phyloP scores from a whole-genome alignment of 805 yeast genomes.

The Yamadazyma akitaensis region DNA sequence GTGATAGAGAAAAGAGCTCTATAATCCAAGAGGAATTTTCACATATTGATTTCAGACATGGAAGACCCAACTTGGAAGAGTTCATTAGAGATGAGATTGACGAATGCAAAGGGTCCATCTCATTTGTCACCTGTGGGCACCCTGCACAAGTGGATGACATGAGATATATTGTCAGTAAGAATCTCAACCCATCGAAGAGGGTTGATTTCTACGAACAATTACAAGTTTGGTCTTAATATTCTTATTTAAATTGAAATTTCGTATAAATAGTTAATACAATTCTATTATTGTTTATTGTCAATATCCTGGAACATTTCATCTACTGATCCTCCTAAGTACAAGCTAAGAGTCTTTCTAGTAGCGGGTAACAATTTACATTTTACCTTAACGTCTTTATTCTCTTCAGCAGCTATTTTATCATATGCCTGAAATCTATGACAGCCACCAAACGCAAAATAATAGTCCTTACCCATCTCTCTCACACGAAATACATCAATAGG shows the following conservation, averaged over 20 bases:
- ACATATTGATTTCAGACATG: constrained; percentile 39
- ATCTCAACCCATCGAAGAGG: constrained; percentile 42
- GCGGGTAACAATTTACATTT: constrained; percentile 73
- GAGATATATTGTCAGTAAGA: constrained; percentile 44
- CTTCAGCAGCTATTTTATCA: constrained; percentile 47
- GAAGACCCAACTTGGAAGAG: constrained; percentile 47
- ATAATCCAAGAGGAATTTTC: constrained; percentile 16
- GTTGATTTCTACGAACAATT: constrained; percentile 74
- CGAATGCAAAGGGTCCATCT: constrained; percentile 42
- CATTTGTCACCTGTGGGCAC: constrained; percentile 63
- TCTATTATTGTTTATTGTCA: background rate
- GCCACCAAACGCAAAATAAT: constrained; percentile 85
- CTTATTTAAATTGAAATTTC: background rate
- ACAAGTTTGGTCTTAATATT: constrained; percentile 33
- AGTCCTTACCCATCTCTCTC: constrained; percentile 55
- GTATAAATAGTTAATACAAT: background rate
- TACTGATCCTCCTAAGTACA: constrained; percentile 71
- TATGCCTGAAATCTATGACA: constrained; percentile 90
- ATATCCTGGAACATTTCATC: constrained; percentile 41
- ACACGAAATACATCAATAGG: constrained; percentile 77
- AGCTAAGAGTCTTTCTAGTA: constrained; percentile 60
- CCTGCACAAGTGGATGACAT: constrained; percentile 54
- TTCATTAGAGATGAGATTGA: constrained; percentile 36
- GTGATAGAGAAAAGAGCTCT: background rate
- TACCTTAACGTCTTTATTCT: constrained; percentile 42